Conservation (phyloP, 1,139 yeast species). For the Yarrowia galli region DNA sequence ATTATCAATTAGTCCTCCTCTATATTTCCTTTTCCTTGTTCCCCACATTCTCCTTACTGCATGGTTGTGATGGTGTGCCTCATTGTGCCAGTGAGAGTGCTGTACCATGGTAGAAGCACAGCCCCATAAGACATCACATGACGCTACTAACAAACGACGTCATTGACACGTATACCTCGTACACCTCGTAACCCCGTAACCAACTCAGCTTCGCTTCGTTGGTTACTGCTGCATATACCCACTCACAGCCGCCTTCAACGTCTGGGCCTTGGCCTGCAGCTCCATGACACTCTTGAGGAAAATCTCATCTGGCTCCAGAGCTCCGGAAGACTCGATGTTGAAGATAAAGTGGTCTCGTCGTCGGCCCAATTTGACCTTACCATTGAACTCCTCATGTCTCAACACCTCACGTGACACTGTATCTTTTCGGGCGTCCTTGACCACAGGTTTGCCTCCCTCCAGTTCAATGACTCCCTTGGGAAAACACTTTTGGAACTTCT, state of each 20-base stretch:
- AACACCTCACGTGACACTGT: constrained; percentile 96
- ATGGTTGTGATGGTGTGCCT: no score
- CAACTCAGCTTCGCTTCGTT: no score
- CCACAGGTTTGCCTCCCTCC: constrained; percentile 73
- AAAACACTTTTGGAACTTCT: constrained; percentile 84
- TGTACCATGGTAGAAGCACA: no score
- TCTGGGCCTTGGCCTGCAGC: constrained; percentile 83
- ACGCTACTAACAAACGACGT: no score
- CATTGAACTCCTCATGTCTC: constrained; percentile 89
- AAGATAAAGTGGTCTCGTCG: constrained; percentile 90
- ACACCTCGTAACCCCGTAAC: no score
- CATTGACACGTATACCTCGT: no score
- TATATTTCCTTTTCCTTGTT: constrained; percentile 18
- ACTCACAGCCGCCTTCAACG: constrained; percentile 53
- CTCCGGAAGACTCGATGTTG: constrained; percentile 94
- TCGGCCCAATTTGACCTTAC: constrained; percentile 89
- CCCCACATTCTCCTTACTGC: not conserved
- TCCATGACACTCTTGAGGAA: constrained; percentile 88
- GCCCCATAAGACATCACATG: no score
- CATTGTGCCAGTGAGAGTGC: no score
- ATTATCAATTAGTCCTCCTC: constrained; percentile 35
- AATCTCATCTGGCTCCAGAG: constrained; percentile 95
- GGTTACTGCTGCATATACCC: constrained; percentile 30
- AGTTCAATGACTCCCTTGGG: constrained; percentile 92
- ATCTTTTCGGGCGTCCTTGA: constrained; percentile 88